These are phyloP conservation scores for Priceomyces melissophilus DNA, from an alignment of 805 yeast species.

Conservation along the genomic window DNA sequence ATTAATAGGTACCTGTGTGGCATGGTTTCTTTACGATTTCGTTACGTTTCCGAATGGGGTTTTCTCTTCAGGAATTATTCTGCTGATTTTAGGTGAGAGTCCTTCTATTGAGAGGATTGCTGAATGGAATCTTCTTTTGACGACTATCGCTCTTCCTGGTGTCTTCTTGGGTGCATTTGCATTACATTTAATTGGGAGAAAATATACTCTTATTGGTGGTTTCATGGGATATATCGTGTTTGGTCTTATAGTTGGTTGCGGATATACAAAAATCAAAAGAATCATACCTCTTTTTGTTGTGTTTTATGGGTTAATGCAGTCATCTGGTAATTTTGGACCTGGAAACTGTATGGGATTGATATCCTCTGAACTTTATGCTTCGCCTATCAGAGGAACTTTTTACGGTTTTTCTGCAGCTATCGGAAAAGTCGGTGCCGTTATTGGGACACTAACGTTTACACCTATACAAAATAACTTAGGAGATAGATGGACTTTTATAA, in stretches of 20 bases:
- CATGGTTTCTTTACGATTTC: constrained; percentile 81
- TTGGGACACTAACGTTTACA: constrained; percentile 70
- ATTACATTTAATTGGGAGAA: constrained; percentile 66
- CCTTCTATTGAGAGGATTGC: constrained; percentile 53
- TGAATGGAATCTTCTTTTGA: constrained; percentile 71
- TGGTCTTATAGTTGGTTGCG: constrained; percentile 68
- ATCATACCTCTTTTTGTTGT: constrained; percentile 64
- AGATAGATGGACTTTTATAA: constrained; percentile 70
- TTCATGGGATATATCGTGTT: constrained; percentile 68
- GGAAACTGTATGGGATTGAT: constrained; percentile 71
- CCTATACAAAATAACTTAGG: constrained; percentile 67
- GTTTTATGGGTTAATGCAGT: constrained; percentile 70
- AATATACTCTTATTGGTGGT: constrained; percentile 67
- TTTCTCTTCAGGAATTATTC: constrained; percentile 57
- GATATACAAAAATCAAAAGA: constrained; percentile 51
- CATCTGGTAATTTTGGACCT: constrained; percentile 73
- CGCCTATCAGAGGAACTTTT: constrained; percentile 72
- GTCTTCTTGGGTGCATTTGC: constrained; percentile 64
- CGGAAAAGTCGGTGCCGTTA: constrained; percentile 84
- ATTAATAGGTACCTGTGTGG: constrained; percentile 64
- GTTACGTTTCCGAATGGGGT: constrained; percentile 79
- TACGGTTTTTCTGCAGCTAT: constrained; percentile 77
- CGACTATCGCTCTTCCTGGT: constrained; percentile 69
- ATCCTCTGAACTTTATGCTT: constrained; percentile 66
- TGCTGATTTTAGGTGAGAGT: constrained; percentile 39